These are phyloP conservation scores for Hura crepitans DNA, from an alignment of 441 rosid genomes.

Conservation along the genomic window DNA sequence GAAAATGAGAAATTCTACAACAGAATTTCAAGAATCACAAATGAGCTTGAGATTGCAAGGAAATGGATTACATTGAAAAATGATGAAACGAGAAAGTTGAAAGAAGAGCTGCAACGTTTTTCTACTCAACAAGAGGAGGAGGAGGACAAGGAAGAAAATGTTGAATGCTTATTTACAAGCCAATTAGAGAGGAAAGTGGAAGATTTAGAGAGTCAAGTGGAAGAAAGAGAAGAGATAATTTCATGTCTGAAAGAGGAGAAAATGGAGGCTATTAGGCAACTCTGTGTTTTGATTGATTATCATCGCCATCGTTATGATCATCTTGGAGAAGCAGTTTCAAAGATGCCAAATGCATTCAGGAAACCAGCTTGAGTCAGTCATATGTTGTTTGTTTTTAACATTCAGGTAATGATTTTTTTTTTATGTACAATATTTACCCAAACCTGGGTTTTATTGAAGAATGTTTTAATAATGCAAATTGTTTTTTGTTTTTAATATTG, in stretches of 20 bases:
- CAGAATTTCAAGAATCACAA: constrained; percentile 35
- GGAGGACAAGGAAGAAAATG: constrained; percentile 22
- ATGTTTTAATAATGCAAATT: too few species aligned
- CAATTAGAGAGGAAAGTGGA: constrained; percentile 35
- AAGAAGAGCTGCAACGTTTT: constrained; percentile 26
- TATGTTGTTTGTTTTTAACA: constrained; percentile 3
- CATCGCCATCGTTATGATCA: constrained; percentile 44
- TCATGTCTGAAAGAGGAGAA: constrained; percentile 75
- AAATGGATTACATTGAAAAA: constrained; percentile 36
- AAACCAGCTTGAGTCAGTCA: constrained; percentile 13
- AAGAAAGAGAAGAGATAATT: too few species aligned
- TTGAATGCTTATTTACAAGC: constrained; percentile 1
- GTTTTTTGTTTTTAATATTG: too few species aligned
- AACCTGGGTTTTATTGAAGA: too few species aligned
- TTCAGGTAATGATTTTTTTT: not conserved
- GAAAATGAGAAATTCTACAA: constrained; percentile 30
- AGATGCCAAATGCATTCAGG: constrained; percentile 24
- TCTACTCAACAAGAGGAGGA: constrained; percentile 13
- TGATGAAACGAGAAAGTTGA: constrained; percentile 21
- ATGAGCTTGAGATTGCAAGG: constrained; percentile 44
- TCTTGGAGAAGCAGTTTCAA: constrained; percentile 40
- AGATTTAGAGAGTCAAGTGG: constrained; percentile 40
- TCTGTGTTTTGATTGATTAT: constrained; percentile 51
- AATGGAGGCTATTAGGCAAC: constrained; percentile 85
- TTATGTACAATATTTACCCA: not conserved